These are phyloP conservation scores for Hippophae gyantsensis DNA, from an alignment of 306 rosid genomes.

Conservation along the genomic window DNA sequence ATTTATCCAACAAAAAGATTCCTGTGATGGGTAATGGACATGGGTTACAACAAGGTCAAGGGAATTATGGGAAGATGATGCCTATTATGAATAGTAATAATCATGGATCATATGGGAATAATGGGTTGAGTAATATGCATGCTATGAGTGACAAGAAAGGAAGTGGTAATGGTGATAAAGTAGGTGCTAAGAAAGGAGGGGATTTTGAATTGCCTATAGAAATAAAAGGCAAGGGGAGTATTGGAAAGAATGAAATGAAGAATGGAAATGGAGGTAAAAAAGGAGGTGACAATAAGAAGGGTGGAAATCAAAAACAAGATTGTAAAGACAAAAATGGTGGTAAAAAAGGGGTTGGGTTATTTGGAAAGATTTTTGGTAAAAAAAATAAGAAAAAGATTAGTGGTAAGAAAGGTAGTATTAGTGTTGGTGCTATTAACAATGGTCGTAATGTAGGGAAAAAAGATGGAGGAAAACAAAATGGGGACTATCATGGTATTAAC, in stretches of 20 bases:
- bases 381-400: slow-evolving; percentile 19
- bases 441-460: slow-evolving; percentile 40
- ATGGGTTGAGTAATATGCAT: slow-evolving; percentile 39
- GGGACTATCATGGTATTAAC: slow-evolving; percentile 19
- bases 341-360: slow-evolving; percentile 9
- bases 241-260: slow-evolving; percentile 40
- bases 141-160: slow-evolving; percentile 47
- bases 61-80: slow-evolving; percentile 26
- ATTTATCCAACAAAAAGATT: slow-evolving; percentile 30
- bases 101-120: slow-evolving; percentile 47
- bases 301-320: slow-evolving; percentile 35
- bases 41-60: slow-evolving; percentile 9
- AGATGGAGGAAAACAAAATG: slow-evolving; percentile 19
- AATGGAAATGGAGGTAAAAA: slow-evolving; percentile 40
- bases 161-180: slow-evolving; percentile 25
- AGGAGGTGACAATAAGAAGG: slow-evolving; percentile 32
- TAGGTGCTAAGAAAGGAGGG: slow-evolving; percentile 55
- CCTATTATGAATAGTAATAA: slow-evolving; percentile 28
- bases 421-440: slow-evolving; percentile 51
- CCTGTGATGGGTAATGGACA: slow-evolving; percentile 12
- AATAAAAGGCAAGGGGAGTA: slow-evolving; percentile 41
- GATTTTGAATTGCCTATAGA: slow-evolving; percentile 49
- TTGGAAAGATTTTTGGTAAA: slow-evolving; percentile 8
- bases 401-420: slow-evolving; percentile 24
- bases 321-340: slow-evolving; percentile 25